Base-by-base conservation (phyloP, 2,329 filamentous ascomycete species). In the Immersiporthe knoxdaviesiana region DNA sequence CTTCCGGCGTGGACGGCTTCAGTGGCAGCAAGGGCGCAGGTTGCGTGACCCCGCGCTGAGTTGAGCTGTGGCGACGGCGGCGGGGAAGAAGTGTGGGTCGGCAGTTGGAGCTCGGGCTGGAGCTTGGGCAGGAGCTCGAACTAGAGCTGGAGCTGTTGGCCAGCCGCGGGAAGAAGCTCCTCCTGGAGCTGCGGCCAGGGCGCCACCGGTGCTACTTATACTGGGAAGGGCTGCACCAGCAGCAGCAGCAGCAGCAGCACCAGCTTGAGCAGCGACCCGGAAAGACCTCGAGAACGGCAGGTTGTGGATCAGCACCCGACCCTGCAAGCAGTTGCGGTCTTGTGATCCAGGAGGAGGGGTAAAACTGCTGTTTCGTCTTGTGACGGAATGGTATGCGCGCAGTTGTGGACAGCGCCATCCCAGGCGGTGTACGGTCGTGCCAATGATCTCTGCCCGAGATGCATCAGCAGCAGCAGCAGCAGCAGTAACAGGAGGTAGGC, bases 1-100 rank as follows among this genome's bases (percentile, higher is more conserved):
- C 50, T 65, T 81, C 87, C 68, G 37, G 60, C 56, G 54, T 63
- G 68, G 27, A 52, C 62, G 54, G 68, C 65, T 61, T 61, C 66
- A 2, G 59, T n/a, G n/a, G n/a, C 37, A 27, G 68, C 68, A 32
- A 70, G 61, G 67, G 68, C 54, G 47, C 68, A 68, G 30, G 68
- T 70, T 70, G 68, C 61, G 65, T 70, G 68, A 68, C 66, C 66
- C 66, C 68, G 68, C 66, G 66, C 58, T n/a, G 58, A 18, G n/a
- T 24, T 3, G 6, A n/a, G 59, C 60, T 39, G 35, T 27, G 65
- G 44, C 27, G 58, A 47, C 61, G 56, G 56, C 65, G 61, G 52
- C 21, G n/a, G 18, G 44, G 18, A n/a, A n/a, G 44, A 27, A 11
- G 12, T n/a, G 50, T 52, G 50, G 50, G n/a, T n/a, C 65, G 63